Evolutionary conservation across 2,329 filamentous ascomycete genomes (phyloP), one percentile per base, ranked within the genome.

Genomic region (Madurella fahalii): DNA sequence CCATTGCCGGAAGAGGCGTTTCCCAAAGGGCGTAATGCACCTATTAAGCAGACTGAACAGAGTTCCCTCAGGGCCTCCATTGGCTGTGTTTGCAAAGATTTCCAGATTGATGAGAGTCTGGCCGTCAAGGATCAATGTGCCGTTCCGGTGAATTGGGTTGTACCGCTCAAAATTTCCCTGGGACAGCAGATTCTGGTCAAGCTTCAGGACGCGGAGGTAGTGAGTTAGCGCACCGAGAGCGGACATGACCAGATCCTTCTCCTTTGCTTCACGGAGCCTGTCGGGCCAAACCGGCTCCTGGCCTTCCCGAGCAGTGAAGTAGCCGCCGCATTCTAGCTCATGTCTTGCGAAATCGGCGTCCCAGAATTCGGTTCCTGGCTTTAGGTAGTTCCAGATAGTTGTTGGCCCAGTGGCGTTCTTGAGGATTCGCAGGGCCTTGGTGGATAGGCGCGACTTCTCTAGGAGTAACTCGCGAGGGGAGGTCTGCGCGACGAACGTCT

Each of bases 21-120:
- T 99, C 54, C 94, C 94, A 67, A 99, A 99, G 0, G 94, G 93
- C 3, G 94, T 97, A 58, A 96, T 87, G 68, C 94, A 99, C 49
- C 90, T 85, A 69, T 99, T 97, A 50, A 99, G 81, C 60, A 99
- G 83, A 49, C 82, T 82, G 71, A 97, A 99, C 1, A 99, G 74
- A 0, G 94, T 97, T 7, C 94, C 94, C 40, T 95, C 88, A 0
- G 79, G 69, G 13, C 90, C 85, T 8, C 92, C 93, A 66, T 96
- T 93, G 61, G 88, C 90, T 0, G 87, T 92, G 71, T 99, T 99
- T 63, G 90, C 82, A 63, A 99, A 99, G 5, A 99, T 83, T 68
- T 99, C 94, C n/a, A 99, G 84, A 66, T 99, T 99, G 76, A 95
- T 95, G 63, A 99, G 78, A 18, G 92, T 97, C 68, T 99, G 94